A percentile compares a stretch with the other conserved stretches of the same genome.
phyloP scores from a whole-genome alignment of 1,284 basidiomycete genomes.

The Austropuccinia psidii region DNA sequence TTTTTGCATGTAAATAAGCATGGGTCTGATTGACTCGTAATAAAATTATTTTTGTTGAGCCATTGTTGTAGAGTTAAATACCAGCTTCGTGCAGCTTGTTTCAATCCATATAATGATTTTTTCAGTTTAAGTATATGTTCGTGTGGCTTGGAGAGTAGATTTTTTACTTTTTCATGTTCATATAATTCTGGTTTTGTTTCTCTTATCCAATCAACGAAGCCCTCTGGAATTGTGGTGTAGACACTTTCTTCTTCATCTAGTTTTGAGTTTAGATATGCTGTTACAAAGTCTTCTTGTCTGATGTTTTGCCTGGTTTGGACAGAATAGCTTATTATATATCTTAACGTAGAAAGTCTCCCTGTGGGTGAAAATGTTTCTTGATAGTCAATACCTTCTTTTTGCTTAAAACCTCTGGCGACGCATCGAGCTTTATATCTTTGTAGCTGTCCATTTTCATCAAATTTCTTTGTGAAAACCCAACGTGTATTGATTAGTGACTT shows the following conservation, averaged over 20 bases:
- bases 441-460: neutral
- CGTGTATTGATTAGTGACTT: neutral
- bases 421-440: slow-evolving; percentile 22
- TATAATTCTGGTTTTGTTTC: slow-evolving; percentile 16
- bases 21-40: neutral
- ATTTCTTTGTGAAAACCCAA: slow-evolving; percentile 11
- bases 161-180: neutral
- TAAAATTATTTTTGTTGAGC: neutral
- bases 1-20: neutral
- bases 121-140: slow-evolving; percentile 8
- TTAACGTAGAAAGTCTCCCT: neutral
- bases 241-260: slow-evolving; percentile 11
- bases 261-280: slow-evolving; percentile 16
- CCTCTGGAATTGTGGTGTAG: slow-evolving; percentile 14
- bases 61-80: neutral
- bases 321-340: neutral
- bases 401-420: slow-evolving; percentile 10
- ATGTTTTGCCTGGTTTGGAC: neutral
- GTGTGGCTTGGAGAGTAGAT: no score
- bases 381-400: slow-evolving; percentile 24
- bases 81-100: neutral
- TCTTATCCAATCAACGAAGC: slow-evolving; percentile 17
- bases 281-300: slow-evolving; percentile 23
- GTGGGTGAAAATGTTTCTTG: slow-evolving; percentile 24
- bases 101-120: slow-evolving; percentile 13